Evolutionary conservation across 371 early-diverging fungal species (phyloP).

Genomic region (Saksenaea oblongispora): DNA sequence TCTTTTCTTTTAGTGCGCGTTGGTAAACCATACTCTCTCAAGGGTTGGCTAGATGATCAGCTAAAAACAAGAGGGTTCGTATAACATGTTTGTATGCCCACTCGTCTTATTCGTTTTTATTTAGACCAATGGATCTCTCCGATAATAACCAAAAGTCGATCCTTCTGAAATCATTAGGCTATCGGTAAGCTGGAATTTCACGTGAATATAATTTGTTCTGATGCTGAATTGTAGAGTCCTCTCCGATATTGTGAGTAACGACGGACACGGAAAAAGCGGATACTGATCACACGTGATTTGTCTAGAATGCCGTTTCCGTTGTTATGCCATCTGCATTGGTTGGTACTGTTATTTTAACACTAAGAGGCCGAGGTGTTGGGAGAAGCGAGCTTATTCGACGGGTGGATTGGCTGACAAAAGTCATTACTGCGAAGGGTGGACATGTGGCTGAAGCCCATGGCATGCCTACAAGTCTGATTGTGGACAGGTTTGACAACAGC

Average conservation of each 20-base stretch:
- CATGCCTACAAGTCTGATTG: constrained; percentile 65
- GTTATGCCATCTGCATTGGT: constrained; percentile 89
- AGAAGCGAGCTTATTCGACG: constrained; percentile 80
- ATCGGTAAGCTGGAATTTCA: constrained; percentile 32
- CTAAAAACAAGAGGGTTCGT: constrained; percentile 51
- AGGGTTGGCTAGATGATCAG: constrained; percentile 66
- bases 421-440: constrained; percentile 76
- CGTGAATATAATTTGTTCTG: not conserved
- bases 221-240: constrained; percentile 44
- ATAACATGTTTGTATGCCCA: not conserved
- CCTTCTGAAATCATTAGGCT: constrained; percentile 57
- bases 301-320: constrained; percentile 62
- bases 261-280: constrained; percentile 4
- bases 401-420: constrained; percentile 75
- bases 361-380: constrained; percentile 86
- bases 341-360: constrained; percentile 79
- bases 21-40: constrained; percentile 74
- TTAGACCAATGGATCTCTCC: constrained; percentile 35
- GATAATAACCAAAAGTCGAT: constrained; percentile 35
- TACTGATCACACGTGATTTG: not conserved
- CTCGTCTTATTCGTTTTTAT: not conserved
- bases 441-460: constrained; percentile 83
- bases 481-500: constrained; percentile 53
- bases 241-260: constrained; percentile 65
- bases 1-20: constrained; percentile 65